Base-by-base conservation (phyloP, 78 protist species). In the Guillardia theta region DNA sequence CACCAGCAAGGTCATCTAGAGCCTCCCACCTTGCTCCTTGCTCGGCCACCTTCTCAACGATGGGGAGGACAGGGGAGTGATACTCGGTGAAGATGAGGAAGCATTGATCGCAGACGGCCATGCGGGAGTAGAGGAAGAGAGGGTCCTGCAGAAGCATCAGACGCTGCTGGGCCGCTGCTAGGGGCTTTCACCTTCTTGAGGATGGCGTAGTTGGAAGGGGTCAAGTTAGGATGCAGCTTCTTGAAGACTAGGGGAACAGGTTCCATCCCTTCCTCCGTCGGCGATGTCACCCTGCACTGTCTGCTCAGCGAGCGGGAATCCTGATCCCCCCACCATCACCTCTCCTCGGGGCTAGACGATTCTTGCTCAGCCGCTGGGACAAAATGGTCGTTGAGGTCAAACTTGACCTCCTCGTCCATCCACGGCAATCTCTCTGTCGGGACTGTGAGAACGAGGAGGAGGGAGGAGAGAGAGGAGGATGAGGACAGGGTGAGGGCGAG, bases 41-140 rank as follows among this genome's bases (percentile, higher is more conserved):
- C 12, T 12, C 45, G 45, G 83, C 41, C 6, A 70, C 46, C 83
- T 12, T 30, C 18, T 6, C 5, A 77, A 19, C 19, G 22, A 39
- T 22, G 43, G 22, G 88, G 48, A 77, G 88, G 88, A 46, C 9
- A 33, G 8, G 50, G 9, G 45, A 0, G 48, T 0, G 33, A 6
- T 78, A 30, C 24, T 19, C 30, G 48, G 90, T 78, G 90, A 78
- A 43, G 50, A 78, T 0, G 90, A 78, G 90, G 90, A 78, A 78
- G 48, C 90, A 78, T 27, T 41, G 90, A 48, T 78, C 90, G 9
- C 90, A 78, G 33, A 78, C 90, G 33, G 90, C 48, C 90, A 78
- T 78, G 90, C 90, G 90, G 24, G 90, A 78, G 90, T 78, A 78
- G 24, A 78, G 90, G 8, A 78, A 78, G 24, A 78, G 90, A 9